Evolutionary conservation across 495 filamentous ascomycete species (phyloP).

Genomic region (Xylaria palmicola): DNA sequence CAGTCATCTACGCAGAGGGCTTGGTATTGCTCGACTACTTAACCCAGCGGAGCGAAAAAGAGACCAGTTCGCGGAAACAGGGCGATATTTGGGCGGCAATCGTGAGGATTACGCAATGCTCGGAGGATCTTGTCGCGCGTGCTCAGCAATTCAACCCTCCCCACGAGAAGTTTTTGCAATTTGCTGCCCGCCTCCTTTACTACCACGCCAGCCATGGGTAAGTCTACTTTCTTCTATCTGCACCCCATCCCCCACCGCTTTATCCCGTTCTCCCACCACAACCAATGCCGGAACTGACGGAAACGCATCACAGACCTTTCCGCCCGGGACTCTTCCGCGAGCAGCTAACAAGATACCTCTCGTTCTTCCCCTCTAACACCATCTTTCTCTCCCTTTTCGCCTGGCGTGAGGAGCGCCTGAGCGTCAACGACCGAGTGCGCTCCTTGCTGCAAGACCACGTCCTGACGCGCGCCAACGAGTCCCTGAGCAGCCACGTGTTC

Average conservation of each 20-base stretch:
- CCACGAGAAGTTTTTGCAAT: constrained; percentile 65
- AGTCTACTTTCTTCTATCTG: constrained; percentile 11
- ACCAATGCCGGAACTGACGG: constrained; percentile 14
- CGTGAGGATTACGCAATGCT: constrained; percentile 36
- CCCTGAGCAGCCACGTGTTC: constrained; percentile 60
- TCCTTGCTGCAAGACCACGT: constrained; percentile 52
- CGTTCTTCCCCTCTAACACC: constrained; percentile 71
- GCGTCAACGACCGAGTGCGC: constrained; percentile 71
- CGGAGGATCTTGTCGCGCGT: constrained; percentile 32
- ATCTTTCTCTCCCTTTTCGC: constrained; percentile 70
- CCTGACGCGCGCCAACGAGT: constrained; percentile 40
- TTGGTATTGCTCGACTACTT: constrained; percentile 66
- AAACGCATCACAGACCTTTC: constrained; percentile 45
- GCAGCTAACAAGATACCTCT: constrained; percentile 57
- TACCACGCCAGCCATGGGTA: constrained; percentile 59
- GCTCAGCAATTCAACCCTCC: constrained; percentile 30
- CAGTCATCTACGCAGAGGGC: constrained; percentile 58
- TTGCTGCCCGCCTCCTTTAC: constrained; percentile 64
- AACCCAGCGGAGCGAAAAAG: constrained; percentile 31
- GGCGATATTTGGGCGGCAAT: constrained; percentile 54
- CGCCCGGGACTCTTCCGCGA: constrained; percentile 62
- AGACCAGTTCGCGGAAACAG: constrained; percentile 36
- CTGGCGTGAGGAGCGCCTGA: constrained; percentile 67
- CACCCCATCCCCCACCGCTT: no score
- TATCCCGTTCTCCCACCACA: neutral